Evolutionary conservation across 306 rosid genomes (phyloP), one percentile per base, ranked within the genome.

Genomic region (Hippophae rhamnoides): DNA sequence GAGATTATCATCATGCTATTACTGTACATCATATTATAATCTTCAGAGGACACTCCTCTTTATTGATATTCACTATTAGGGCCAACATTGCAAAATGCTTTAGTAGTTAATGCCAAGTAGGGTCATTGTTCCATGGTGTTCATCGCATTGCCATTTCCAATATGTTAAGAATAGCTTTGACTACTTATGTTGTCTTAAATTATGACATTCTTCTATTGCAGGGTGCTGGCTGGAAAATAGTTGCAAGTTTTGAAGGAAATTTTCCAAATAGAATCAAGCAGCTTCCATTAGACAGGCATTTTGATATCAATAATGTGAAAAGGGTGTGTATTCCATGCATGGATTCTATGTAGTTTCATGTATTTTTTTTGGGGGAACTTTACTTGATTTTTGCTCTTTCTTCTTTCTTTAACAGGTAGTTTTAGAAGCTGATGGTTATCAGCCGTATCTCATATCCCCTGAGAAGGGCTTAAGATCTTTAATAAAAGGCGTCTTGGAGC

Each of bases 391-490:
- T 49, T 49, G 14, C 14, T 5, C 8, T 3, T 8, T 47, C 13
- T 47, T 47, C 13, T 4, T 47, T 60, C 38, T 25, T 61, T 50
- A 31, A 27, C 73, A 82, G 87, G 75, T 82, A 60, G 87, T 82
- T 73, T 62, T 82, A 70, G 87, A 82, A 70, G 87, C 87, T 3
- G 87, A 82, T 70, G 87, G 87, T 67, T 82, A 82, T 70, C 87
- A 82, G 60, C 87, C 87, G n/a, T 78, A 82, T 64, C 87, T 82
- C 60, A 82, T 82, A 53, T 82, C 95, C 54, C 95, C 97, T 45
- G 95, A 81, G 71, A 89, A 89, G 76, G 97, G 97, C 60, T 76
- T 89, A 76, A 79, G 97, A 73, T 89, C 97, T 46, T 72, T 89
- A 54, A 89, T 89, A 63, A 89, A 86, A 79, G 92, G 87, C 62